A percentile compares a stretch with the other conserved stretches of the same genome.
phyloP scores from a whole-genome alignment of 129 eudicot genomes.

The carrot (Daucus carota) region DNA sequence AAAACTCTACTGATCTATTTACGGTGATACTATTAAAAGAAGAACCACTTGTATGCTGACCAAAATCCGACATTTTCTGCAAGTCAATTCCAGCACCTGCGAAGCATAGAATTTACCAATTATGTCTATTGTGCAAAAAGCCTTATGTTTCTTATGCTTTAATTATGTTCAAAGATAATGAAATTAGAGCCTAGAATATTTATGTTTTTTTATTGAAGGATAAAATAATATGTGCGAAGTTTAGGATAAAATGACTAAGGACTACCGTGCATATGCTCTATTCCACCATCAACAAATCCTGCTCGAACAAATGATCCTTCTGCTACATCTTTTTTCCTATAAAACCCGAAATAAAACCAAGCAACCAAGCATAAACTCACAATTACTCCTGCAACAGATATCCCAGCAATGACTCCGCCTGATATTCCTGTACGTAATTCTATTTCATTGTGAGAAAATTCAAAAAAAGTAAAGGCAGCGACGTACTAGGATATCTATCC shows the following conservation, averaged over 20 bases:
- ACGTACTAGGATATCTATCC: constrained; percentile 10
- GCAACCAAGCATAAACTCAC: constrained; percentile 28
- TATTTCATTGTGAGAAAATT: constrained; percentile 13
- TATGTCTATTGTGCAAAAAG: background rate
- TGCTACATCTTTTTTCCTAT: constrained; percentile 33
- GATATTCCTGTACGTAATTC: constrained; percentile 43
- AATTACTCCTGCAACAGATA: constrained; percentile 49
- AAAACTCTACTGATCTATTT: constrained; percentile 70
- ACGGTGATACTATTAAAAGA: constrained; percentile 52
- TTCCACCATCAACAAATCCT: constrained; percentile 22
- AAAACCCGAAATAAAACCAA: constrained; percentile 42
- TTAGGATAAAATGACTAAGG: background rate
- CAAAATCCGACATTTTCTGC: constrained; percentile 37
- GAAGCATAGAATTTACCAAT: background rate
- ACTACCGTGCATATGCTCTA: constrained; percentile 36
- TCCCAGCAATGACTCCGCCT: constrained; percentile 59
- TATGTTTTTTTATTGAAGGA: background rate
- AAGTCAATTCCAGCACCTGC: constrained; percentile 28
- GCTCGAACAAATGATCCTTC: constrained; percentile 30
- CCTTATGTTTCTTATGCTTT: background rate
- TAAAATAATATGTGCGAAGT: background rate
- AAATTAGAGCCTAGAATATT: background rate
- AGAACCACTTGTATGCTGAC: constrained; percentile 29
- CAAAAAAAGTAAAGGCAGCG: constrained; percentile 13
- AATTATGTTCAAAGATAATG: background rate